These are phyloP conservation scores for Melanomma pulvis-pyrius DNA, from an alignment of 495 filamentous ascomycete species.

Conservation along the genomic window DNA sequence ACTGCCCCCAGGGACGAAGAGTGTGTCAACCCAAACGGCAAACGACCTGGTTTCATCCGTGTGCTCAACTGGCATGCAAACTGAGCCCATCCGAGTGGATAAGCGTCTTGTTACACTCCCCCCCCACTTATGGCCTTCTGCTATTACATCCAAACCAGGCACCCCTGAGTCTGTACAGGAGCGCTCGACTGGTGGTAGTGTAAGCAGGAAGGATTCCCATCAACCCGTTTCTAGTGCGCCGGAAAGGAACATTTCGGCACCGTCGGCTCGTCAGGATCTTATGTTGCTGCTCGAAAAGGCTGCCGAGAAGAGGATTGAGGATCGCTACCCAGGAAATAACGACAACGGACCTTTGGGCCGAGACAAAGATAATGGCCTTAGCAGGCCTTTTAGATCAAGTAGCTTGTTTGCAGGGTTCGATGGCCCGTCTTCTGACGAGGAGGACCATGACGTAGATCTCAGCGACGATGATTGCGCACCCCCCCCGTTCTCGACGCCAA, in stretches of 20 bases:
- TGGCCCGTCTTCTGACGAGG: slow-evolving; percentile 59
- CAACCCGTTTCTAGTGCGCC: slow-evolving; percentile 7
- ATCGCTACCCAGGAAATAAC: slow-evolving; percentile 80
- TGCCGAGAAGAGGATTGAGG: slow-evolving; percentile 49
- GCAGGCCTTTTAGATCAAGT: slow-evolving; percentile 72
- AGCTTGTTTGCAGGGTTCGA: slow-evolving; percentile 86
- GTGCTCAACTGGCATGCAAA: slow-evolving; percentile 70
- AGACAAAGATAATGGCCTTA: slow-evolving; percentile 58
- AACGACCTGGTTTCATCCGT: slow-evolving; percentile 46
- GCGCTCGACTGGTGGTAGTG: slow-evolving; percentile 31
- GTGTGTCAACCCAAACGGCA: slow-evolving; percentile 58
- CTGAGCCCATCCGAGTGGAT: slow-evolving; percentile 82
- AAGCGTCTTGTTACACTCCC: slow-evolving; percentile 72
- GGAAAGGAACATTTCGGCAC: slow-evolving; percentile 3
- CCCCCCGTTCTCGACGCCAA: slow-evolving; percentile 22
- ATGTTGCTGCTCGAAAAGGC: slow-evolving; percentile 17
- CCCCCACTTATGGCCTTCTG: slow-evolving; percentile 74
- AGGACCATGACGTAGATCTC: slow-evolving; percentile 45
- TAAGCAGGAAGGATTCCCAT: slow-evolving; percentile 22
- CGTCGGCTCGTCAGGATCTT: slow-evolving; percentile 25
- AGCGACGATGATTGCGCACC: slow-evolving; percentile 54
- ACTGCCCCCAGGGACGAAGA: slow-evolving; percentile 67
- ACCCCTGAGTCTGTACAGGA: slow-evolving; percentile 51
- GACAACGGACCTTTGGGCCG: slow-evolving; percentile 74
- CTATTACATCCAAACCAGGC: slow-evolving; percentile 60